Evolutionary conservation across 371 early-diverging fungal genomes (phyloP).

Genomic region (Mucor sp.): DNA sequence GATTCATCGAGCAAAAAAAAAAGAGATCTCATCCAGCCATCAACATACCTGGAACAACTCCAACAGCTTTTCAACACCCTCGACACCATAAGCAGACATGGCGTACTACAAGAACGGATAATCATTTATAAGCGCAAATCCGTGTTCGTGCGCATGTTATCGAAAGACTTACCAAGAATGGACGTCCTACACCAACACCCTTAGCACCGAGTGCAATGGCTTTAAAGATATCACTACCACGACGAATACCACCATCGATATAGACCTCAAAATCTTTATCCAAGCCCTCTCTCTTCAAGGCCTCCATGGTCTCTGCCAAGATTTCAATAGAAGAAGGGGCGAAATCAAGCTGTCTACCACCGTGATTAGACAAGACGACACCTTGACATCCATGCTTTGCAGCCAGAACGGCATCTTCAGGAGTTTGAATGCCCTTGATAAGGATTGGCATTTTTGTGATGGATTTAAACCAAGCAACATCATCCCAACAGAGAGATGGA

Average conservation of each 20-base stretch:
- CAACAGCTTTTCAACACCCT: constrained; percentile 75
- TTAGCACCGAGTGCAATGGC: constrained; percentile 94
- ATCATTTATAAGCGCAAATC: neutral
- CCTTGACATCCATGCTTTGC: constrained; percentile 78
- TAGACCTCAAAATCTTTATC: constrained; percentile 80
- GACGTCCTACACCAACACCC: constrained; percentile 94
- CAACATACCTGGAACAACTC: constrained; percentile 63
- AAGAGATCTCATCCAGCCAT: constrained; percentile 23
- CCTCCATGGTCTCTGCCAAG: constrained; percentile 81
- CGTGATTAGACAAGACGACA: constrained; percentile 93
- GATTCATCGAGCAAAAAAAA: neutral
- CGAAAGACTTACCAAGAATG: constrained; percentile 60
- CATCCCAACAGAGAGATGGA: constrained; percentile 84
- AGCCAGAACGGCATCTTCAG: constrained; percentile 90
- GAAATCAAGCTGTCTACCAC: constrained; percentile 94
- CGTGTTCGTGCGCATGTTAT: neutral
- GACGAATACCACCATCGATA: constrained; percentile 91
- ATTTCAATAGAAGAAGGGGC: constrained; percentile 79
- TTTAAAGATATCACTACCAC: constrained; percentile 92
- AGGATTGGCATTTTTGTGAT: constrained; percentile 88
- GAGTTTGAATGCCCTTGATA: constrained; percentile 91
- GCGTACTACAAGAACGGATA: constrained; percentile 49
- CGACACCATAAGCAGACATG: constrained; percentile 75
- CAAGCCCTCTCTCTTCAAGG: constrained; percentile 46
- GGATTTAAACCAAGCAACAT: constrained; percentile 80